A percentile compares a stretch with the other conserved stretches of the same genome.
These are phyloP conservation scores for Ogataea ganodermae DNA, from an alignment of 805 yeast species.

Conservation along the genomic window DNA sequence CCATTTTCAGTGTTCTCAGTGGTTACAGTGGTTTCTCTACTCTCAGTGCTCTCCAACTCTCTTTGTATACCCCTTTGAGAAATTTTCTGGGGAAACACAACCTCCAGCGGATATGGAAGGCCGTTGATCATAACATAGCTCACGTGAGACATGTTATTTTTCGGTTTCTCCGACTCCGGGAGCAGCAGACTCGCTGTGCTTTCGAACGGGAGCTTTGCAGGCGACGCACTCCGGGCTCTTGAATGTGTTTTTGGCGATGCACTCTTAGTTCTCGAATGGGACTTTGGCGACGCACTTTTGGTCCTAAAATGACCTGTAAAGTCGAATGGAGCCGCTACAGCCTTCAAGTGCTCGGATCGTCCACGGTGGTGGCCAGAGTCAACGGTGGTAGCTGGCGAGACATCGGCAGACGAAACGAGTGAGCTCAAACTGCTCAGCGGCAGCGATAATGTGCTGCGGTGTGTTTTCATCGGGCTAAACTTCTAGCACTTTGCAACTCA, in stretches of 20 bases:
- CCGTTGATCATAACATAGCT: conserved; percentile 29
- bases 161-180: conserved; percentile 9
- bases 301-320: neutral
- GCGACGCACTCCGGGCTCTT: conserved; percentile 9
- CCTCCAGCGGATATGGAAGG: conserved; percentile 32
- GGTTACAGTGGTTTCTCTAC: neutral
- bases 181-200: conserved; percentile 5
- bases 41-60: neutral
- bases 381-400: too few relatives aligned
- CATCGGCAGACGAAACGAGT: too few relatives aligned
- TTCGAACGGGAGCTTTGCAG: conserved; percentile 8
- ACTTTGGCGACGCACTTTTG: neutral
- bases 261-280: conserved; percentile 1
- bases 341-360: neutral
- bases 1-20: neutral
- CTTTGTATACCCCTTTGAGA: conserved; percentile 14
- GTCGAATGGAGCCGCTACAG: neutral
- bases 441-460: too few relatives aligned
- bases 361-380: neutral
- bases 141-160: conserved; percentile 8
- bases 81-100: conserved; percentile 33
- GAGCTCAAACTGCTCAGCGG: too few relatives aligned
- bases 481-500: too few relatives aligned
- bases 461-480: too few relatives aligned
- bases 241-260: conserved; percentile 1